These are phyloP conservation scores for Toxicodendron radicans DNA, from an alignment of 345 rosid species.

Conservation along the genomic window DNA sequence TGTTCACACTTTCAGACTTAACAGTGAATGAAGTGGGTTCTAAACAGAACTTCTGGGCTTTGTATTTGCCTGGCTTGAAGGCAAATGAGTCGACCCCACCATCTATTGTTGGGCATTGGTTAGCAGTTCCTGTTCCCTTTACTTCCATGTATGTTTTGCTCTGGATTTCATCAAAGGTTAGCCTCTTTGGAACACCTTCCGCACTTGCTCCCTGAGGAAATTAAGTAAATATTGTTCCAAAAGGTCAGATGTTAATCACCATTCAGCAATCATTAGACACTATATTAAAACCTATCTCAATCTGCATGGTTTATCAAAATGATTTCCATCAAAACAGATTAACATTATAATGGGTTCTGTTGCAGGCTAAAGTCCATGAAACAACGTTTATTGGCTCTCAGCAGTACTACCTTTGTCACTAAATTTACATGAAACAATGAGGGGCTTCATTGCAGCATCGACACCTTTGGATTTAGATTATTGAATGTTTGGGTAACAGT, in stretches of 20 bases:
- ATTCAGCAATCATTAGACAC: background rate
- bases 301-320: background rate
- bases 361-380: background rate
- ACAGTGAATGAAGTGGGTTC: constrained; percentile 99
- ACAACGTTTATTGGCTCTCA: background rate
- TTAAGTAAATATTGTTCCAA: background rate
- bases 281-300: background rate
- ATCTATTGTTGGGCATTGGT: constrained; percentile 83
- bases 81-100: constrained; percentile 77
- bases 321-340: background rate
- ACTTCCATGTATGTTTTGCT: constrained; percentile 97
- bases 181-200: constrained; percentile 85
- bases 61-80: constrained; percentile 82
- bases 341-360: background rate
- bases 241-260: background rate
- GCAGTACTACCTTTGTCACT: background rate
- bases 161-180: constrained; percentile 89
- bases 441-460: background rate
- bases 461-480: background rate
- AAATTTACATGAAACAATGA: background rate
- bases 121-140: constrained; percentile 92
- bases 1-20: constrained; percentile 81
- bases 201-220: constrained; percentile 77
- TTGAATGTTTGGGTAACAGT: background rate
- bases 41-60: constrained; percentile 79